A percentile compares a stretch with the other conserved stretches of the same genome.
phyloP scores from a whole-genome alignment of 169 alveolate genomes.

The Plasmodium billcollinsi region DNA sequence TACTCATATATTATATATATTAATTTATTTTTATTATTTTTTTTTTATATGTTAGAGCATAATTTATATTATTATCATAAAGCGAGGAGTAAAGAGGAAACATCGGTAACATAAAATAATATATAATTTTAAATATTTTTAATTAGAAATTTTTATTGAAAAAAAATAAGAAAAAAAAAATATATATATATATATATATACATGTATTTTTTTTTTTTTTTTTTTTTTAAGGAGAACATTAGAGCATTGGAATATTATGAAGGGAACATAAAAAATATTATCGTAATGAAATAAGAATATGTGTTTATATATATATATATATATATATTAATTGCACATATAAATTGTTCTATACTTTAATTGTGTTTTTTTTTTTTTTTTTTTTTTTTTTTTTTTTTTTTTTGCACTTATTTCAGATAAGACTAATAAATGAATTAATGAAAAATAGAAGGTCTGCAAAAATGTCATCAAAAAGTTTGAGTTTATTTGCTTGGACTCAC shows the following conservation, averaged over 20 bases:
- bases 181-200: background rate
- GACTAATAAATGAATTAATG: conserved; percentile 75
- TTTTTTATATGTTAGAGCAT: conserved; percentile 22
- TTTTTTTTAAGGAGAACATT: conserved; percentile 16
- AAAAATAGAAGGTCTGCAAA: conserved; percentile 60
- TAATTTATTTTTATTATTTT: background rate
- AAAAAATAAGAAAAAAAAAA: too few species aligned
- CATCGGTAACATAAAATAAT: background rate
- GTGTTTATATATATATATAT: background rate
- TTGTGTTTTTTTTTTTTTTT: background rate
- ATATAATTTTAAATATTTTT: too few species aligned
- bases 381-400: background rate
- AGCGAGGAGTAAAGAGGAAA: conserved; percentile 12
- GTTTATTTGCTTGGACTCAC: conserved; percentile 70
- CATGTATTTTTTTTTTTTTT: background rate
- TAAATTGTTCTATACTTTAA: background rate
- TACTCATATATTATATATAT: background rate
- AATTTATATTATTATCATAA: conserved; percentile 61
- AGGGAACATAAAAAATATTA: conserved; percentile 30
- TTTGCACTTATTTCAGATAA: conserved; percentile 8
- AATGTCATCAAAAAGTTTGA: conserved; percentile 70
- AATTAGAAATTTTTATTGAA: too few species aligned
- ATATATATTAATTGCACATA: background rate
- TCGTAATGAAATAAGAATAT: conserved; percentile 24
- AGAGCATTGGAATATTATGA: conserved; percentile 16